Evolutionary conservation across 345 rosid species (phyloP), one percentile per base, ranked within the genome.

Genomic region (Excoecaria agallocha): DNA sequence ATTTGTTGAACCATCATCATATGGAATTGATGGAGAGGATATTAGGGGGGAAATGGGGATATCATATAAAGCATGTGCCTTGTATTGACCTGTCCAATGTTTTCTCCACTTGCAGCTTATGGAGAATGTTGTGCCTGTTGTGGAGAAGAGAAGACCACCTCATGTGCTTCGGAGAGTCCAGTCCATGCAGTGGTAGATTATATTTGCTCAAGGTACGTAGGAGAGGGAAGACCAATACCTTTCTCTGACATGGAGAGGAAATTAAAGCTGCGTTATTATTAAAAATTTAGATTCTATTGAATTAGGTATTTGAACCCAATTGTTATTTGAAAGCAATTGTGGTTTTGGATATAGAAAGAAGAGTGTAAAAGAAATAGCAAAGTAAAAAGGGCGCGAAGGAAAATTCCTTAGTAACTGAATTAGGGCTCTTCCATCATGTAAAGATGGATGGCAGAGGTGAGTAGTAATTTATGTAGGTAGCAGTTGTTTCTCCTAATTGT

Each of bases 61-160:
- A 48, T 19, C 7, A 10, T 6, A 5, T 5, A 13, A 37, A 25
- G 24, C 43, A 22, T 37, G 13, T 19, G 25, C 56, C 22, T 43
- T 0, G 20, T 10, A 19, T 51, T 12, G 50, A 57, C 68, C 52
- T 61, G 12, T 61, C 22, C 41, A 24, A 46, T 68, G 19, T 68
- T 39, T 58, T 38, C 3, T 2, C 73, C 19, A 6, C 10, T 46
- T 80, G 81, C 90, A 90, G 89, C 90, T 94, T 69, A 87, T 89
- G 94, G 94, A 89, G 84, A 83, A 80, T 52, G 89, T 89, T 78
- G 68, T 90, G 70, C 96, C 94, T 0, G 86, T 89, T 55, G 91
- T 74, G 59, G 92, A 90, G 85, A 91, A 85, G 82, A 85, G 74
- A 74, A 82, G 78, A 80, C 85, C 89, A 59, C 77, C 74, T 0